These are phyloP conservation scores for Rhodotorula graminis DNA, from an alignment of 768 basidiomycete genomes.

Conservation along the genomic window DNA sequence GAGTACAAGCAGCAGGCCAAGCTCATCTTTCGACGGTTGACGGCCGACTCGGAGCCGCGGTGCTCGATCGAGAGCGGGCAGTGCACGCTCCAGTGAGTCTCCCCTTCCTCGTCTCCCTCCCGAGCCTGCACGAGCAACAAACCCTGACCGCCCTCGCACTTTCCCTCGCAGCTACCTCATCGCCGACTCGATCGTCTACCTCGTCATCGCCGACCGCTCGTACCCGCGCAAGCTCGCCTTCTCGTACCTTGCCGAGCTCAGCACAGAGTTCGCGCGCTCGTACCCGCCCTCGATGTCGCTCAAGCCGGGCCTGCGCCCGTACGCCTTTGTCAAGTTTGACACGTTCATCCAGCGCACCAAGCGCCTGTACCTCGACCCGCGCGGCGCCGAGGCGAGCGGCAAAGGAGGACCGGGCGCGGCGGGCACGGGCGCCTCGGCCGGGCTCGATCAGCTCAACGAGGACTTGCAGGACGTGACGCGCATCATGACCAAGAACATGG, in stretches of 20 bases:
- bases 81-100: slow-evolving; percentile 88
- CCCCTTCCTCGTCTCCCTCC: slow-evolving; percentile 1
- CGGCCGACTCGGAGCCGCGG: slow-evolving; percentile 85
- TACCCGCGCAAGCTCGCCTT: slow-evolving; percentile 80
- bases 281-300: slow-evolving; percentile 68
- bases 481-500: slow-evolving; percentile 99
- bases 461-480: slow-evolving; percentile 95
- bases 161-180: slow-evolving; percentile 79
- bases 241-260: slow-evolving; percentile 92
- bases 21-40: slow-evolving; percentile 88
- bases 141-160: neutral
- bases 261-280: slow-evolving; percentile 86
- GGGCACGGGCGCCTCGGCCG: slow-evolving; percentile 50
- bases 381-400: slow-evolving; percentile 59
- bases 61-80: slow-evolving; percentile 95
- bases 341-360: slow-evolving; percentile 99
- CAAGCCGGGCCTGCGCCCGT: slow-evolving; percentile 87
- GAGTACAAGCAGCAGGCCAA: slow-evolving; percentile 99
- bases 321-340: slow-evolving; percentile 97
- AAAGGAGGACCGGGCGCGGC: slow-evolving; percentile 60
- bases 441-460: slow-evolving; percentile 83
- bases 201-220: slow-evolving; percentile 92
- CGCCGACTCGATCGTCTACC: slow-evolving; percentile 84
- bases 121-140: neutral
- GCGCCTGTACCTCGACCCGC: slow-evolving; percentile 88